phyloP scores from a whole-genome alignment of 805 yeast species.

The Candida xiaguanensis region DNA sequence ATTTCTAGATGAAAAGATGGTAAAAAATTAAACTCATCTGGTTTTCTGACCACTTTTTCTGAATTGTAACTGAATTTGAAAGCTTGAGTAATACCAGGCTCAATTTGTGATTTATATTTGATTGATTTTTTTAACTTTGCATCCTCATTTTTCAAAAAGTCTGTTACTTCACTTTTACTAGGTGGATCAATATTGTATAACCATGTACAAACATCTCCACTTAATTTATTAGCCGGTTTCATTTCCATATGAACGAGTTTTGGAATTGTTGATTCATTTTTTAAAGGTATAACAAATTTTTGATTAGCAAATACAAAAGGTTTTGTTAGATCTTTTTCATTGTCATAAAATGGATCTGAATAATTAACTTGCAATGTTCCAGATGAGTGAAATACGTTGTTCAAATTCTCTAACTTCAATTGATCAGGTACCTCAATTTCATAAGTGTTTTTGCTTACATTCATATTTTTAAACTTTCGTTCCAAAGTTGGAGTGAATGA shows the following conservation, averaged over 20 bases:
- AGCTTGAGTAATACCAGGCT: conserved; percentile 40
- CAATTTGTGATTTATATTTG: conserved; percentile 48
- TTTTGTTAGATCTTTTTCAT: conserved; percentile 44
- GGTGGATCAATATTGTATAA: conserved; percentile 51
- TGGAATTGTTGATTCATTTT: conserved; percentile 6
- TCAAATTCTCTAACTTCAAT: conserved; percentile 14
- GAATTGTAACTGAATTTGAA: conserved; percentile 37
- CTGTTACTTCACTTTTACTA: conserved; percentile 27
- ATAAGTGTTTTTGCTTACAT: conserved; percentile 11
- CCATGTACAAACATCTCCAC: conserved; percentile 27
- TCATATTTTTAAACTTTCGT: neutral
- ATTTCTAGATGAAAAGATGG: conserved; percentile 65
- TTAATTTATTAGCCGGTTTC: neutral
- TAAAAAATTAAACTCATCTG: conserved; percentile 43
- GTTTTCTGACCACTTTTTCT: conserved; percentile 29
- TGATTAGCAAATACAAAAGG: conserved; percentile 70
- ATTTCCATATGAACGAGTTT: neutral
- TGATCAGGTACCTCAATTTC: conserved; percentile 20
- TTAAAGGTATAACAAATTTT: conserved; percentile 44
- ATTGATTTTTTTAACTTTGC: conserved; percentile 12
- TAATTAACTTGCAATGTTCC: conserved; percentile 54
- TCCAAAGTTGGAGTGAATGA: conserved; percentile 5
- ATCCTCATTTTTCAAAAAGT: conserved; percentile 26
- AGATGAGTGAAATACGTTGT: conserved; percentile 33
- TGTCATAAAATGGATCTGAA: conserved; percentile 60